These are phyloP conservation scores for Cercospora janseana DNA, from an alignment of 2,329 filamentous ascomycete genomes.

Conservation along the genomic window DNA sequence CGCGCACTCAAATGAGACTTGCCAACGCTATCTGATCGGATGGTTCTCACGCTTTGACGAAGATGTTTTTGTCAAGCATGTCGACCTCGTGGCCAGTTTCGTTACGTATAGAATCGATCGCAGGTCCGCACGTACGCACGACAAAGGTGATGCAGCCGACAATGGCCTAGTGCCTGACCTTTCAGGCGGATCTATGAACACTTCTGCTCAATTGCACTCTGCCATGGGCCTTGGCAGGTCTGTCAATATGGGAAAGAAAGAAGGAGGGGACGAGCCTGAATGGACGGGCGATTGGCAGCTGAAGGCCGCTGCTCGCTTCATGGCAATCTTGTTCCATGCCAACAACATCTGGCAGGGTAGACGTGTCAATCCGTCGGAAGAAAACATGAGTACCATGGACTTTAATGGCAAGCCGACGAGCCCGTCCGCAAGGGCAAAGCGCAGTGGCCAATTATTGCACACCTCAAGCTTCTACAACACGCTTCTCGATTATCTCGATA, in stretches of 20 bases:
- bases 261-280: slow-evolving; percentile 52
- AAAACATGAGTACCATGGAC: slow-evolving; percentile 16
- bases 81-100: slow-evolving; percentile 75
- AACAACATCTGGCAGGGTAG: slow-evolving; percentile 59
- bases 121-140: slow-evolving; percentile 65
- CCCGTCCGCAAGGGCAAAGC: slow-evolving; percentile 29
- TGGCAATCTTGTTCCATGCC: slow-evolving; percentile 77
- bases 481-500: slow-evolving; percentile 79
- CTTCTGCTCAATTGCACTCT: slow-evolving; percentile 70
- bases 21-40: slow-evolving; percentile 71
- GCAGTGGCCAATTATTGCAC: slow-evolving; percentile 64
- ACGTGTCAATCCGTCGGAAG: slow-evolving; percentile 13
- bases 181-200: slow-evolving; percentile 59
- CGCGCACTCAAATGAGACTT: slow-evolving; percentile 70
- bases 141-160: slow-evolving; percentile 56
- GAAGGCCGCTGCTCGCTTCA: slow-evolving; percentile 72
- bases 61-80: slow-evolving; percentile 66
- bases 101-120: slow-evolving; percentile 75
- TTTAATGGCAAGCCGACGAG: slow-evolving; percentile 34
- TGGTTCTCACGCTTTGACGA: slow-evolving; percentile 75
- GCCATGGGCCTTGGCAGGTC: slow-evolving; percentile 61
- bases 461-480: slow-evolving; percentile 87
- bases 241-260: slow-evolving; percentile 52
- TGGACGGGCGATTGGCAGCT: slow-evolving; percentile 90
- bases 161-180: slow-evolving; percentile 72